A percentile compares a stretch with the other conserved stretches of the same genome.
These are phyloP conservation scores for Emericellopsis cladophorae DNA, from an alignment of 2,329 filamentous ascomycete genomes.

Conservation along the genomic window DNA sequence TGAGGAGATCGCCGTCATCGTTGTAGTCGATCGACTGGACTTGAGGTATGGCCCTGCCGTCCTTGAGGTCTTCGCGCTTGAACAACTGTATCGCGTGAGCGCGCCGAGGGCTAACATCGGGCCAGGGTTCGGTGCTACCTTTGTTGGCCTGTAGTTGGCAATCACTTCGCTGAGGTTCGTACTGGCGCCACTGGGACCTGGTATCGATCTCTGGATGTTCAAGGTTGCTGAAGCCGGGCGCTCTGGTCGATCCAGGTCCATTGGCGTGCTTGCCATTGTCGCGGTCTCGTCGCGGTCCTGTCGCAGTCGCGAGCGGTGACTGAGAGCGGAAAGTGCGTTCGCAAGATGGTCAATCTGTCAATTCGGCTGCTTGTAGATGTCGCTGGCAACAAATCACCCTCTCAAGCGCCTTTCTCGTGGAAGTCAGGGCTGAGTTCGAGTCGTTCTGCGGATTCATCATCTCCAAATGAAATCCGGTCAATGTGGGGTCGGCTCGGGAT, in stretches of 20 bases:
- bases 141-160: constrained; percentile 63
- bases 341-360: no score
- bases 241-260: constrained; percentile 39
- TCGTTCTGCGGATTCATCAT: no score
- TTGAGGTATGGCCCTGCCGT: constrained; percentile 39
- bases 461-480: no score
- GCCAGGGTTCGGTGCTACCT: constrained; percentile 38
- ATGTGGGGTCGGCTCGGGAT: no score
- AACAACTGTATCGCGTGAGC: constrained; percentile 30
- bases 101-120: not conserved
- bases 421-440: no score
- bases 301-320: not conserved
- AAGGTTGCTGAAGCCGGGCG: constrained; percentile 28
- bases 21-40: constrained; percentile 94
- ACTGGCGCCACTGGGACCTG: constrained; percentile 27
- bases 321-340: not conserved
- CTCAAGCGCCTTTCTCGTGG: no score
- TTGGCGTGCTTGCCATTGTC: constrained; percentile 38
- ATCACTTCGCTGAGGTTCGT: constrained; percentile 68
- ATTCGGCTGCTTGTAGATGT: no score
- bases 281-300: not conserved
- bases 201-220: constrained; percentile 36
- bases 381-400: no score
- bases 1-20: constrained; percentile 82
- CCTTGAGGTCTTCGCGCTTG: constrained; percentile 41